phyloP scores from a whole-genome alignment of 1,284 basidiomycete genomes.

The Ganoderma resinaceum region DNA sequence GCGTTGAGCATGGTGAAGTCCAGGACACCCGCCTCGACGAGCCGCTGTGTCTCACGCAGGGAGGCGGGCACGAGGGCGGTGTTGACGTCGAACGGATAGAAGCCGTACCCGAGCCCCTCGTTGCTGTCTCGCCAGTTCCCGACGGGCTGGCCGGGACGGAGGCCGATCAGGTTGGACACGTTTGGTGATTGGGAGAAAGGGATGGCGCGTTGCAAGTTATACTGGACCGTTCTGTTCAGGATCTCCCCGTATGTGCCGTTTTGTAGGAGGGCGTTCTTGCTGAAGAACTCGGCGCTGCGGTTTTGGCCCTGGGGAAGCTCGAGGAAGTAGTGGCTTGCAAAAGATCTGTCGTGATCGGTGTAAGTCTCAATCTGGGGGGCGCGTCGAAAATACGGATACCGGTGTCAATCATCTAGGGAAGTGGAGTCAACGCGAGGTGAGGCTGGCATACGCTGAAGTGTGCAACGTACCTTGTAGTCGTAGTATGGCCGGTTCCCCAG shows the following conservation, averaged over 20 bases:
- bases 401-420: conserved; percentile 24
- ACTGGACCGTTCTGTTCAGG: conserved; percentile 39
- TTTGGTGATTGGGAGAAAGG: conserved; percentile 44
- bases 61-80: conserved; percentile 56
- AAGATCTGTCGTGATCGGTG: conserved; percentile 37
- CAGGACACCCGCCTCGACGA: conserved; percentile 45
- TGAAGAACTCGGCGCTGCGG: conserved; percentile 35
- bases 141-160: conserved; percentile 41
- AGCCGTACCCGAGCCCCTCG: conserved; percentile 53
- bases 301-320: conserved; percentile 42
- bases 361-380: background rate
- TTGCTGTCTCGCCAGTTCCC: conserved; percentile 62
- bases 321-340: conserved; percentile 48
- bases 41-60: conserved; percentile 48
- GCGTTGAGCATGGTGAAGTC: conserved; percentile 17
- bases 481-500: conserved; percentile 48
- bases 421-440: background rate
- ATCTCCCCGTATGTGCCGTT: conserved; percentile 47
- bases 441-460: background rate
- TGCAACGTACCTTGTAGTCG: conserved; percentile 43
- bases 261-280: conserved; percentile 42
- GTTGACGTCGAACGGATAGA: conserved; percentile 57
- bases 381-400: background rate
- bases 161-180: conserved; percentile 41
- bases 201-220: conserved; percentile 36